Base-by-base conservation (phyloP, 495 filamentous ascomycete species). In the Glarea lozoyensis region DNA sequence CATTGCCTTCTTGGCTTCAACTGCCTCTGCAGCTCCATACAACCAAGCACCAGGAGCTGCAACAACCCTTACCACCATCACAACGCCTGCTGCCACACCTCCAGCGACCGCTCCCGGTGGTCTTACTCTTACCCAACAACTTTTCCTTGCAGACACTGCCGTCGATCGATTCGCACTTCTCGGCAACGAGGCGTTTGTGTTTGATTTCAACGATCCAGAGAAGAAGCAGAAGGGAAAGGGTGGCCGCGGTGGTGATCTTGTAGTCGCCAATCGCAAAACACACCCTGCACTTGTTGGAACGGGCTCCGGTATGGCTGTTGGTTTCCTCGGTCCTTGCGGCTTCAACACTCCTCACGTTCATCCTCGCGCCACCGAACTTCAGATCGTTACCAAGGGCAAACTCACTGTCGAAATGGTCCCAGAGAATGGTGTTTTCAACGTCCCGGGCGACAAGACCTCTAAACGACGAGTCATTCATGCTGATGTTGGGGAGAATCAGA, bases 301-400 rank as follows among this genome's bases (percentile, higher is more conserved):
- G 10, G 62, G 63, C 17, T 40, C 60, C 33, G 56, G 55, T n/a
- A 60, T 63, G 32, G 59, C 64, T n/a, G 37, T 69, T 2, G 65
- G 52, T 16, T 64, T 61, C 49, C 49, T 66, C 24, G 43, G 53
- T 27, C 55, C 65, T 12, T 64, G 68, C 48, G 64, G 63, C 42
- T 66, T 73, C 49, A 69, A 71, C 45, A 64, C 63, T 3, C 62
- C 68, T 17, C 69, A 73, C 50, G 56, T 68, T 15, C 69, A 73
- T 54, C 68, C 67, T 10, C 68, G 69, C 40, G 58, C 67, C 16
- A 53, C 56, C 25, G 68, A 73, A 46, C 62, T 68, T 27, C 62
- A 69, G 7, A 63, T 60, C 37, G 60, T 70, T 35, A 57, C 48
- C 33, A 22, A 22, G 4, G 61, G 61, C 16, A 40, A 40, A 12